Conservation (phyloP, 305 asterid genomes). For the Rubia peregrina region DNA sequence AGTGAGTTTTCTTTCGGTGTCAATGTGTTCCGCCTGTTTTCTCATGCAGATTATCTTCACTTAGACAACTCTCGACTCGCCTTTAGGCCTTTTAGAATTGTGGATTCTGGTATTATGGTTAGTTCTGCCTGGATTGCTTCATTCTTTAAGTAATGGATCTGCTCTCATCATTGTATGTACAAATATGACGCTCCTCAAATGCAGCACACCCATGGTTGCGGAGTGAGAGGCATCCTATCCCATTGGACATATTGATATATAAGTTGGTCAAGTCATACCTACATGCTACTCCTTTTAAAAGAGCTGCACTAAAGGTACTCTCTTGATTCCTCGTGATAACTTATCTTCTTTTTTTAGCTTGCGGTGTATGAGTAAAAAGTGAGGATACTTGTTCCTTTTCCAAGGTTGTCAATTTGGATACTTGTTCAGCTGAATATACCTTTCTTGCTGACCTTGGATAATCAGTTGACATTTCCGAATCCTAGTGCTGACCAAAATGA, state of each 20-base stretch:
- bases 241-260: conserved; percentile 73
- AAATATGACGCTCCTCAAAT: neutral
- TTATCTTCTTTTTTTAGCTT: neutral
- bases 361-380: neutral
- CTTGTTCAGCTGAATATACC: neutral
- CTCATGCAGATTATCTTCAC: neutral
- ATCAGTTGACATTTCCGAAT: neutral
- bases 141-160: neutral
- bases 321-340: conserved; percentile 3
- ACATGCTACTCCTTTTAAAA: conserved; percentile 80
- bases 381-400: too few relatives aligned
- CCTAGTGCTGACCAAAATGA: too few relatives aligned
- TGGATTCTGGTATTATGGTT: neutral
- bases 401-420: too few relatives aligned
- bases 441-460: neutral
- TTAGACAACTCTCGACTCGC: neutral
- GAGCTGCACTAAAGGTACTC: conserved; percentile 82
- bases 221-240: conserved; percentile 78
- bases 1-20: conserved; percentile 39
- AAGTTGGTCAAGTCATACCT: conserved; percentile 74
- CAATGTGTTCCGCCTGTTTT: neutral
- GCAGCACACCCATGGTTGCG: conserved; percentile 96
- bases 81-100: neutral
- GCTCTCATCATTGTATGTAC: neutral
- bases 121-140: neutral